These are phyloP conservation scores for Stagonosporopsis chrysanthemi DNA, from an alignment of 2,329 filamentous ascomycete species.

Conservation along the genomic window DNA sequence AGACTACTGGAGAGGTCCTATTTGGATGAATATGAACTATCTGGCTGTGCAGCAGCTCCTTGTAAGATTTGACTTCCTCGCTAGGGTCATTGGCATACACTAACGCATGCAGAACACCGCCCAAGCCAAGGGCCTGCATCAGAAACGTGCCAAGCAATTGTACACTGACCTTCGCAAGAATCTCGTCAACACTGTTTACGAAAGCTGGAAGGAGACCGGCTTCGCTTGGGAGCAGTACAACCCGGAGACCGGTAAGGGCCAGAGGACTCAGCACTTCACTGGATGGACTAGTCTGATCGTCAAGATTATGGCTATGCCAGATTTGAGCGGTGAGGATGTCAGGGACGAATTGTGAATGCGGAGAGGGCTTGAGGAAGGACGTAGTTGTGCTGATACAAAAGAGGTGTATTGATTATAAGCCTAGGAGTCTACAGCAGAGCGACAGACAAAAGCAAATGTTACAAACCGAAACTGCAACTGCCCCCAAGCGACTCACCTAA, in stretches of 20 bases:
- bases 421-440: neutral
- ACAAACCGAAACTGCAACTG: neutral
- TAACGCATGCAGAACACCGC: conserved; percentile 65
- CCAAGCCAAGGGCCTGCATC: conserved; percentile 69
- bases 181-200: conserved; percentile 86
- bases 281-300: conserved; percentile 99
- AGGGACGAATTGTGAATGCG: conserved; percentile 41
- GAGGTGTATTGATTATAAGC: neutral
- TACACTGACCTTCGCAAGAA: conserved; percentile 83
- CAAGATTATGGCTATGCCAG: conserved; percentile 95
- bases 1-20: conserved; percentile 95
- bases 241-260: conserved; percentile 89
- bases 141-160: conserved; percentile 71
- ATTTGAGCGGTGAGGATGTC: conserved; percentile 56
- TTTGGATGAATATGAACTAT: conserved; percentile 99
- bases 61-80: conserved; percentile 53
- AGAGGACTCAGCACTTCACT: conserved; percentile 96
- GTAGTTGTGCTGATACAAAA: neutral
- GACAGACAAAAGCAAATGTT: neutral
- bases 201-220: conserved; percentile 86
- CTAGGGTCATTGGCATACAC: neutral
- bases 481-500: neutral
- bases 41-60: conserved; percentile 78
- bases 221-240: conserved; percentile 99
- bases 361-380: neutral